A percentile compares a stretch with the other conserved stretches of the same genome.
These are phyloP conservation scores for Globisporangium cederbergense DNA, from an alignment of 352 stramenopile genomes.

Conservation along the genomic window DNA sequence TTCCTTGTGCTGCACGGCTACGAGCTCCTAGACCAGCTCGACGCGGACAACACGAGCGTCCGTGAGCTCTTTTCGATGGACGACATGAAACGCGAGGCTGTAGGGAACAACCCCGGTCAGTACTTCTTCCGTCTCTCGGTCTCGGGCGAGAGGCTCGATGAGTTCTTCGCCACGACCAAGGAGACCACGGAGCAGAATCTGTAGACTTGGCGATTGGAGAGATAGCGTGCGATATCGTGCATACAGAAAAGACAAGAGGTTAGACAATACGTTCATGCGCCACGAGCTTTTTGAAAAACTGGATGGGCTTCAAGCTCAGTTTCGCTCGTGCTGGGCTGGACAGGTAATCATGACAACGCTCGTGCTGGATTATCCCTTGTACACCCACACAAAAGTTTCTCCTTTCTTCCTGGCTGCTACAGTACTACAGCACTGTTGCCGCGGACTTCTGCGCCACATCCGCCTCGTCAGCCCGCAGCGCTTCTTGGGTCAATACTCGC, in stretches of 20 bases:
- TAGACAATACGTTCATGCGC: neutral
- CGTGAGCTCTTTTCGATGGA: constrained; percentile 83
- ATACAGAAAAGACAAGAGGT: neutral
- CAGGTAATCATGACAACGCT: neutral
- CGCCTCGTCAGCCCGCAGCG: constrained; percentile 3
- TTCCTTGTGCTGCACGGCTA: constrained; percentile 76
- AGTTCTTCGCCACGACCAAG: constrained; percentile 53
- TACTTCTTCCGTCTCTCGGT: constrained; percentile 63
- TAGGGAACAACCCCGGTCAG: constrained; percentile 27
- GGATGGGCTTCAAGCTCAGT: too few species aligned
- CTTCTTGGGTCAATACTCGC: neutral
- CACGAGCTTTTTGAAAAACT: too few species aligned
- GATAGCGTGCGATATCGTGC: neutral
- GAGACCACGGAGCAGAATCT: constrained; percentile 31
- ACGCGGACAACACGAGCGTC: constrained; percentile 59
- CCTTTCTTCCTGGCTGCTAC: neutral
- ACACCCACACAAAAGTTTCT: neutral
- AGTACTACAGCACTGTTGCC: constrained; percentile 1
- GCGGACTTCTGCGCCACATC: neutral
- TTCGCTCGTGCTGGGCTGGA: too few species aligned
- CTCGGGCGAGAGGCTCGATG: constrained; percentile 39
- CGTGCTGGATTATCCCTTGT: neutral
- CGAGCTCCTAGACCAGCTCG: constrained; percentile 75
- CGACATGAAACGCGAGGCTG: constrained; percentile 64
- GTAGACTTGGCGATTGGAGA: constrained; percentile 7